phyloP scores from a whole-genome alignment of 257 asterid genomes.

The Paraleonurus japonicus region DNA sequence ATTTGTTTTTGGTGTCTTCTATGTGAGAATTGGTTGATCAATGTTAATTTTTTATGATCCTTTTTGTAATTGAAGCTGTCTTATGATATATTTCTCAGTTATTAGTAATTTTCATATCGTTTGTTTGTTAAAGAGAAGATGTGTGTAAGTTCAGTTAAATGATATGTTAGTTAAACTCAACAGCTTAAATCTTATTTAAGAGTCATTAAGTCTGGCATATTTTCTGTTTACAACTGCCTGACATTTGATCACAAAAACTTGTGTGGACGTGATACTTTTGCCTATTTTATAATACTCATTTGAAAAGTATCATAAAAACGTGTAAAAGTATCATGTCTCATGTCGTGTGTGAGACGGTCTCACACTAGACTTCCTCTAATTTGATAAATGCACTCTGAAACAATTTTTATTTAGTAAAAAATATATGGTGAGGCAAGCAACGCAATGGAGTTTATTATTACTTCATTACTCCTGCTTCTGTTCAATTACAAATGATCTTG shows the following conservation, averaged over 20 bases:
- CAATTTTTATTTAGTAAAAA: neutral
- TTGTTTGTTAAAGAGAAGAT: slow-evolving; percentile 1
- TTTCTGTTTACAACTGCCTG: neutral
- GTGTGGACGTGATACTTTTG: too few relatives aligned
- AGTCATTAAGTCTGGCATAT: neutral
- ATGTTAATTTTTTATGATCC: neutral
- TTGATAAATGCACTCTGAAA: neutral
- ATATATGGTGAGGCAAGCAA: neutral
- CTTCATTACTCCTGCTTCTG: neutral
- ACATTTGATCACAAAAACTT: too few relatives aligned
- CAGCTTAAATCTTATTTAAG: slow-evolving; percentile 3
- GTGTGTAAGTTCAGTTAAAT: neutral
- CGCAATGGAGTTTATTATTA: neutral
- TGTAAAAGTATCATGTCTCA: too few relatives aligned
- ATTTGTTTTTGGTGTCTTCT: neutral
- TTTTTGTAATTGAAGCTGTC: neutral
- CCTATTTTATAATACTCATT: too few relatives aligned
- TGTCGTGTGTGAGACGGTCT: too few relatives aligned
- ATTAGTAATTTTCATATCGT: neutral
- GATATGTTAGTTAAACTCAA: neutral
- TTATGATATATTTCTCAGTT: neutral
- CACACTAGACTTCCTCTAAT: too few relatives aligned
- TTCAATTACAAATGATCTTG: neutral
- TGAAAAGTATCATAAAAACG: too few relatives aligned
- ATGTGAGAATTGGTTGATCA: neutral